phyloP scores from a whole-genome alignment of 495 filamentous ascomycete species.

The Trichocladium uniseriatum region DNA sequence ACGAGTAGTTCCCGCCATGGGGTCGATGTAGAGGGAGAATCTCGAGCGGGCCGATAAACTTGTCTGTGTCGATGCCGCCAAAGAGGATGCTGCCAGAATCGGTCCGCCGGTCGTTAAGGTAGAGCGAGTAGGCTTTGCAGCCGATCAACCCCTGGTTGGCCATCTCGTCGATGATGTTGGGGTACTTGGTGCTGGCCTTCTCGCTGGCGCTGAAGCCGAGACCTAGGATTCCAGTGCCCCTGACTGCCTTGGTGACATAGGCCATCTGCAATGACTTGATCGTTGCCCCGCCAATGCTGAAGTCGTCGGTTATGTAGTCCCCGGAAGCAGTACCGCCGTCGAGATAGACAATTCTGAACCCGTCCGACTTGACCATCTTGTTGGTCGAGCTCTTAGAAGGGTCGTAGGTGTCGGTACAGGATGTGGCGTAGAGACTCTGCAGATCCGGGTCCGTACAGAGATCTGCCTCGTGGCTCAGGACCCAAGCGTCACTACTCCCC shows the following conservation, averaged over 20 bases:
- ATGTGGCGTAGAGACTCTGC: conserved; percentile 28
- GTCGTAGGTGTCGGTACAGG: conserved; percentile 33
- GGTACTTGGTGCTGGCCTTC: conserved; percentile 53
- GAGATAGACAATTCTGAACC: conserved; percentile 76
- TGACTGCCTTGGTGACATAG: conserved; percentile 58
- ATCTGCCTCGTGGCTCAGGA: conserved; percentile 35
- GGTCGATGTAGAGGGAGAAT: conserved; percentile 57
- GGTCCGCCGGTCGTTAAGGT: conserved; percentile 55
- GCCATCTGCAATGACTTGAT: conserved; percentile 73
- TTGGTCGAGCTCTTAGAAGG: conserved; percentile 60
- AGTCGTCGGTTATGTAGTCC: conserved; percentile 69
- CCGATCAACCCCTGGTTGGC: conserved; percentile 59
- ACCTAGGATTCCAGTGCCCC: conserved; percentile 73
- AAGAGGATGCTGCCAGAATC: conserved; percentile 76
- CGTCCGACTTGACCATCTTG: conserved; percentile 47
- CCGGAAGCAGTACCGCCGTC: conserved; percentile 52
- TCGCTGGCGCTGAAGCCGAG: conserved; percentile 77
- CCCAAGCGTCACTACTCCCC: conserved; percentile 84
- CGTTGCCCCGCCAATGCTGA: conserved; percentile 56
- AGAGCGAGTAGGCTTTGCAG: conserved; percentile 79
- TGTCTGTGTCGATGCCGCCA: conserved; percentile 78
- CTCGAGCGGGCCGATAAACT: conserved; percentile 65
- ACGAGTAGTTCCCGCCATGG: conserved; percentile 22
- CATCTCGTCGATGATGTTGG: conserved; percentile 71
- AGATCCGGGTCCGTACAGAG: conserved; percentile 30